Evolutionary conservation across 306 rosid genomes (phyloP).

Genomic region (Astragalus glycyphyllos): DNA sequence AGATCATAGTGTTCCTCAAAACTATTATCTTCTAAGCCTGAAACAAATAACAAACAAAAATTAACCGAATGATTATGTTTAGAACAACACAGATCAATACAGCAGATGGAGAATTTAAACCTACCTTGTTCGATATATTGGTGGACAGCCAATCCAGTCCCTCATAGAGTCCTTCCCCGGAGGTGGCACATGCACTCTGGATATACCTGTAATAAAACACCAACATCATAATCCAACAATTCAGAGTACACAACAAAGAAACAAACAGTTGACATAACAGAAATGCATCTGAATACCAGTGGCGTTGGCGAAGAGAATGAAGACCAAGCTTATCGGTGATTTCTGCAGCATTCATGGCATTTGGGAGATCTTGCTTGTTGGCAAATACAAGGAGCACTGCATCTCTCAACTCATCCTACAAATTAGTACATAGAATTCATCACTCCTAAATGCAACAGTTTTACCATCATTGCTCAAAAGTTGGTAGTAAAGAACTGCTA

Average conservation of each 20-base stretch:
- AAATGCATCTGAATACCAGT: constrained; percentile 43
- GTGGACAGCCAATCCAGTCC: constrained; percentile 66
- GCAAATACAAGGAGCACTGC: constrained; percentile 64
- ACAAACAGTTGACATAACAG: no score
- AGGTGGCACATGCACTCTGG: constrained; percentile 65
- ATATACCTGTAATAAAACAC: constrained; percentile 39
- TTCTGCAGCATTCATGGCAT: constrained; percentile 17
- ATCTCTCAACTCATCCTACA: constrained; percentile 63
- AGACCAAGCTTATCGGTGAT: no score
- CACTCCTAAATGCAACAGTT: neutral
- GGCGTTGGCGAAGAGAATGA: constrained; percentile 50
- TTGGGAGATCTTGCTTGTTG: constrained; percentile 71
- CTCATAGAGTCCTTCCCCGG: constrained; percentile 65
- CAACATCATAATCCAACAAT: neutral
- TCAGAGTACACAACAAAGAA: neutral
- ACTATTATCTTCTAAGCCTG: constrained; percentile 34
- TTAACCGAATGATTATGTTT: neutral
- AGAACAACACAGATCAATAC: neutral
- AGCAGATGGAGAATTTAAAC: neutral
- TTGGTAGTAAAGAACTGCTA: neutral
- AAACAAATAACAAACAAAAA: neutral
- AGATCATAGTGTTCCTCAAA: neutral
- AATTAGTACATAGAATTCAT: constrained; percentile 2
- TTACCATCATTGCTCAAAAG: neutral
- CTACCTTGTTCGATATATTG: constrained; percentile 60